A percentile compares a stretch with the other conserved stretches of the same genome.
Evolutionary conservation across 2,329 filamentous ascomycete species (phyloP).

Genomic region (Alternaria sp.): DNA sequence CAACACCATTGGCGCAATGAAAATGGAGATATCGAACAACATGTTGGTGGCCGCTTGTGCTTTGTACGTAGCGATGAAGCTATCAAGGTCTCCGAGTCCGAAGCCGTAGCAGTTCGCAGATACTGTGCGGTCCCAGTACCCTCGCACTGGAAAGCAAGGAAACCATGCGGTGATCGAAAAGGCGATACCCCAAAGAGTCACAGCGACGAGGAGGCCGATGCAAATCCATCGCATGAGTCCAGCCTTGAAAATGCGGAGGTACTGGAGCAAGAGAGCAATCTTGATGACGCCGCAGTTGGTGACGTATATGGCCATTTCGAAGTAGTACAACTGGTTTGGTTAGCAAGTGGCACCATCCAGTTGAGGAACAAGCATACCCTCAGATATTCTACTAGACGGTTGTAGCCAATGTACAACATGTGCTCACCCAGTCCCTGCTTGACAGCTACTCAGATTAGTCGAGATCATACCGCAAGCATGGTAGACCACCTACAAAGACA

Average conservation of each 20-base stretch:
- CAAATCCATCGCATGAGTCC: constrained; percentile 38
- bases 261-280: constrained; percentile 44
- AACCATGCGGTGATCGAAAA: constrained; percentile 43
- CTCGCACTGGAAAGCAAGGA: constrained; percentile 34
- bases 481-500: constrained; percentile 31
- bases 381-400: constrained; percentile 22
- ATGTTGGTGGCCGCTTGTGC: constrained; percentile 43
- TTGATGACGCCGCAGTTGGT: constrained; percentile 44
- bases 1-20: constrained; percentile 39
- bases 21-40: constrained; percentile 43
- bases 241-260: constrained; percentile 46
- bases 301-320: constrained; percentile 38
- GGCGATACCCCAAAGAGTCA: constrained; percentile 38
- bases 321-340: constrained; percentile 34
- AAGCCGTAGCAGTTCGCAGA: constrained; percentile 39
- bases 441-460: constrained; percentile 31
- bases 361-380: constrained; percentile 7
- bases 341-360: not conserved
- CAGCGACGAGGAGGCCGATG: constrained; percentile 26
- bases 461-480: too few relatives aligned
- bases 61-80: constrained; percentile 35
- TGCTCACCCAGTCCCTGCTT: constrained; percentile 42
- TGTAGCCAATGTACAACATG: constrained; percentile 32
- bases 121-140: constrained; percentile 29
- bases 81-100: constrained; percentile 21